Percentiles rank a stretch among this genome's conserved stretches.
Conservation (phyloP, 2,329 filamentous ascomycete species). For the Penicillium sclerotiorum region DNA sequence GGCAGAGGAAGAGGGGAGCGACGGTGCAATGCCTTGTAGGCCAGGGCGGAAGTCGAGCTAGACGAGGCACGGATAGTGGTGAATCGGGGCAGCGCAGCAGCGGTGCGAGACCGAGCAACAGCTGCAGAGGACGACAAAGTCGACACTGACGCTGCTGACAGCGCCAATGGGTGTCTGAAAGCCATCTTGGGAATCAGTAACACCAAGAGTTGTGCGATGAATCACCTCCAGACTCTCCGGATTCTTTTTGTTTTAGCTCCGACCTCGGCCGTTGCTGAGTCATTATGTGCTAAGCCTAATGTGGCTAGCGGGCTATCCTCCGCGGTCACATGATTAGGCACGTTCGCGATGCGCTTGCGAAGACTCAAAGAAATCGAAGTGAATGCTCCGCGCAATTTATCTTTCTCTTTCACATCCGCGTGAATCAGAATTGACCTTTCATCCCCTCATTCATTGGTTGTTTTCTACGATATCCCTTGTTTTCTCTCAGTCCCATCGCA, state of each 20-base stretch:
- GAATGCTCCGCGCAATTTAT: too few species aligned
- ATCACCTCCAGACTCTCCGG: slow-evolving; percentile 28
- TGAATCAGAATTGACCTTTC: too few species aligned
- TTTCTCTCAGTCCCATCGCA: not conserved
- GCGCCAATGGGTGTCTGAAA: slow-evolving; percentile 42
- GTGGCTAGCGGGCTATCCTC: not conserved
- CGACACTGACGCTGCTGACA: slow-evolving; percentile 36
- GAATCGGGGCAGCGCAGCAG: slow-evolving; percentile 33
- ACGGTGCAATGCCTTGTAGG: slow-evolving; percentile 95
- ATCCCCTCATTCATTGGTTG: too few species aligned
- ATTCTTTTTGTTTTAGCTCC: slow-evolving; percentile 32
- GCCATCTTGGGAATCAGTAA: slow-evolving; percentile 34
- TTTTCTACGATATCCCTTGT: too few species aligned
- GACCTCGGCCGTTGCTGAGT: slow-evolving; percentile 42
- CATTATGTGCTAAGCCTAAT: slow-evolving; percentile 19
- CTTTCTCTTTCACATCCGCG: too few species aligned
- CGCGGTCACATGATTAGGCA: not conserved
- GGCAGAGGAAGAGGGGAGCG: slow-evolving; percentile 84
- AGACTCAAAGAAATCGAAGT: not conserved
- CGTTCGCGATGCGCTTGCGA: slow-evolving; percentile 9
- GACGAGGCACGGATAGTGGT: slow-evolving; percentile 37
- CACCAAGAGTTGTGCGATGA: slow-evolving; percentile 26
- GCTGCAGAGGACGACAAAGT: slow-evolving; percentile 29
- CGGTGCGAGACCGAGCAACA: slow-evolving; percentile 31
- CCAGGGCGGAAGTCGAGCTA: slow-evolving; percentile 85